Conservation (phyloP, 2,329 filamentous ascomycete species). For the Epicoccum nigrum region DNA sequence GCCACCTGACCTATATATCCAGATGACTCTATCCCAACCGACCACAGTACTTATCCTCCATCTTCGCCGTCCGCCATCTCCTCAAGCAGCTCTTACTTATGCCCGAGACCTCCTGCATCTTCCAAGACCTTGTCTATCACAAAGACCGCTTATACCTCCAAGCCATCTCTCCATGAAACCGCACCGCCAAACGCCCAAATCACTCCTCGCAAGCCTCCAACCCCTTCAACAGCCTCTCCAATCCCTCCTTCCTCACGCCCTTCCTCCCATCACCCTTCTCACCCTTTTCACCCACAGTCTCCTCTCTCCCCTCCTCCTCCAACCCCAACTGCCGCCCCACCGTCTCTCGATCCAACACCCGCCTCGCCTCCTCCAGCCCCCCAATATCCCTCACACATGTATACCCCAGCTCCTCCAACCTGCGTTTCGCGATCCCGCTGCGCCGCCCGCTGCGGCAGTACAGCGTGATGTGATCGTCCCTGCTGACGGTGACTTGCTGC, state of each 20-base stretch:
- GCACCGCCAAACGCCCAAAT: neutral
- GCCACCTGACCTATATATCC: no score
- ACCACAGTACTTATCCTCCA: neutral
- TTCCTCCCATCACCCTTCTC: slow-evolving; percentile 3
- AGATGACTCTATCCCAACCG: no score
- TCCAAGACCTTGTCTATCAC: no score
- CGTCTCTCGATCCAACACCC: slow-evolving; percentile 37
- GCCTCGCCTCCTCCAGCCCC: slow-evolving; percentile 42
- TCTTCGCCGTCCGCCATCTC: neutral
- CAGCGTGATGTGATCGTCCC: slow-evolving; percentile 42
- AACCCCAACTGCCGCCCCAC: slow-evolving; percentile 21
- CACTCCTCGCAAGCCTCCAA: slow-evolving; percentile 24
- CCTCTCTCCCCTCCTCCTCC: neutral
- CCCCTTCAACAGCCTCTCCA: slow-evolving; percentile 33
- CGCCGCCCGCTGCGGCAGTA: slow-evolving; percentile 47
- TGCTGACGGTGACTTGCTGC: slow-evolving; percentile 25
- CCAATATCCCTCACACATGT: slow-evolving; percentile 44
- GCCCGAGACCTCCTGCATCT: neutral
- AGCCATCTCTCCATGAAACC: no score
- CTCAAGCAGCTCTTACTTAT: no score
- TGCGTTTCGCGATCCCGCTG: slow-evolving; percentile 41
- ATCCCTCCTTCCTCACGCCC: slow-evolving; percentile 22
- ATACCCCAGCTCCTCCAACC: slow-evolving; percentile 39
- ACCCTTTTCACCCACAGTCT: neutral
- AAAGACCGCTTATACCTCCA: no score